Conservation (phyloP, 2,329 filamentous ascomycete species). For the Diaporthe nobilis region DNA sequence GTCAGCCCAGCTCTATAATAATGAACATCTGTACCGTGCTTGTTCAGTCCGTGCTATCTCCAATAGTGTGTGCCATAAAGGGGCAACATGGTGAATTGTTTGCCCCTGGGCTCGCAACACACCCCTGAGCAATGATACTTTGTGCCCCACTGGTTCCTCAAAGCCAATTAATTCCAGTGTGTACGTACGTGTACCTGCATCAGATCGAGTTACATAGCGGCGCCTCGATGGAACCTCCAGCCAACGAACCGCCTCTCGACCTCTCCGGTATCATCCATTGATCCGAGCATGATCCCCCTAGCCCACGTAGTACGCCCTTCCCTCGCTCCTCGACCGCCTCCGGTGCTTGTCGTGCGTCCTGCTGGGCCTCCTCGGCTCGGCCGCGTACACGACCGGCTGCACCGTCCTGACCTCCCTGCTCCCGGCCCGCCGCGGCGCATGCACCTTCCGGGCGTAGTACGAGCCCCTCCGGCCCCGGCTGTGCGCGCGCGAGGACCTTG, state of each 20-base stretch:
- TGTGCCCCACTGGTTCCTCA: background rate
- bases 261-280: background rate
- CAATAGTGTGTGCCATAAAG: background rate
- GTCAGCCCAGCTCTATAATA: background rate
- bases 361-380: constrained; percentile 22
- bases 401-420: constrained; percentile 7
- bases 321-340: constrained; percentile 11
- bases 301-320: background rate
- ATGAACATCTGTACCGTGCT: background rate
- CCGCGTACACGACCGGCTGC: constrained; percentile 16
- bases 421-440: background rate
- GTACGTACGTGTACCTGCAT: background rate
- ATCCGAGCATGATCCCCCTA: background rate
- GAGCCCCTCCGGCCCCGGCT: constrained; percentile 11
- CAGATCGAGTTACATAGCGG: background rate
- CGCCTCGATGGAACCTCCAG: background rate
- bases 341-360: constrained; percentile 8
- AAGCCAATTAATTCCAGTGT: background rate
- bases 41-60: background rate
- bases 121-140: background rate
- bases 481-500: background rate
- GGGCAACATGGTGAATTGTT: background rate
- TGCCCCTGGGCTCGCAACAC: background rate
- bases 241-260: background rate
- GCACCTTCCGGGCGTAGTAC: constrained; percentile 10